These are phyloP conservation scores for Pyrus pyrifolia DNA, from an alignment of 306 rosid species.

Conservation along the genomic window DNA sequence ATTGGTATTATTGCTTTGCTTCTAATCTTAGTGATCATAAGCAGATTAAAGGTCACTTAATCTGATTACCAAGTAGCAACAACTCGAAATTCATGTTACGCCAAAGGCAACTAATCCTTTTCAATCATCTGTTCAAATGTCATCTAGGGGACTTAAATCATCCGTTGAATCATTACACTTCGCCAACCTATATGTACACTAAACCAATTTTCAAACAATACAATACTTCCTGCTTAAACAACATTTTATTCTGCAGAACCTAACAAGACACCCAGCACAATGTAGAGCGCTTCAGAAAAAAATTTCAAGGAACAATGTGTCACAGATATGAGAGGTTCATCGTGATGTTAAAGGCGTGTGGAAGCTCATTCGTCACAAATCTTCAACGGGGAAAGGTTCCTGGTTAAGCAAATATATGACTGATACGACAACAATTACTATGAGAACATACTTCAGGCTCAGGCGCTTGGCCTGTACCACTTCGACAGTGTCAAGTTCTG, in stretches of 20 bases:
- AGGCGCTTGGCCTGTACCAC: conserved; percentile 18
- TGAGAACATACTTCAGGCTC: conserved; percentile 19
- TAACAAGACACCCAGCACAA: background rate
- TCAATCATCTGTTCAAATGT: background rate
- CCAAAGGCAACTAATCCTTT: background rate
- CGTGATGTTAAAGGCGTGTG: background rate
- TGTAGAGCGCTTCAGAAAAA: background rate
- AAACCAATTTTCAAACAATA: background rate
- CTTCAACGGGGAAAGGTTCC: conserved; percentile 21
- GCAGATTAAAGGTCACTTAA: background rate
- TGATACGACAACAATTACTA: conserved; percentile 32
- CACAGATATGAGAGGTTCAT: background rate
- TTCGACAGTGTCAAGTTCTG: conserved; percentile 1
- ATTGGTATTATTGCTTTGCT: background rate
- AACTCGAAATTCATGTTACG: background rate
- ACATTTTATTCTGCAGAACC: conserved; percentile 6
- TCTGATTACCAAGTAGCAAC: background rate
- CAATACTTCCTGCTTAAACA: background rate
- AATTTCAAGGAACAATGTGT: background rate
- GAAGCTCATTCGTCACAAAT: conserved; percentile 24
- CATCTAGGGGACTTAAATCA: background rate
- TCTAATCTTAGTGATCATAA: background rate
- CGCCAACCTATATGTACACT: background rate
- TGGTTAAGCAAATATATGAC: conserved; percentile 33
- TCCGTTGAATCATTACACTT: background rate